A percentile compares a stretch with the other conserved stretches of the same genome.
phyloP scores from a whole-genome alignment of 495 filamentous ascomycete genomes.

The Xylaria grammica region DNA sequence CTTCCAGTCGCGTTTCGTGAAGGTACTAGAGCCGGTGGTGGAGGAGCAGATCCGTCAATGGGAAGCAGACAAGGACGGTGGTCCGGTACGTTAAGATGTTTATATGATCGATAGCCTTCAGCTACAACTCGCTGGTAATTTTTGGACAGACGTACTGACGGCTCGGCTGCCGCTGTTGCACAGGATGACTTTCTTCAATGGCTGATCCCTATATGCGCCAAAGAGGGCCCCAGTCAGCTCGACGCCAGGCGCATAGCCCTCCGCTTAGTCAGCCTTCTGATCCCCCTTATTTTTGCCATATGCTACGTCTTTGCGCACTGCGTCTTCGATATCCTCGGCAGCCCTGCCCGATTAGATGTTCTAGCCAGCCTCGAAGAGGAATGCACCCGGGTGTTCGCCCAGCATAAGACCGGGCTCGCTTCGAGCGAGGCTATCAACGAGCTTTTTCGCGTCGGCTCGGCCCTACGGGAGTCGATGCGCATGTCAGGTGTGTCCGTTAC shows the following conservation, averaged over 20 bases:
- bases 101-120: no score
- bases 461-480: constrained; percentile 27
- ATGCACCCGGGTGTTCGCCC: not conserved
- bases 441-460: constrained; percentile 19
- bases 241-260: not conserved
- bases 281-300: not conserved
- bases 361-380: not conserved
- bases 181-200: not conserved
- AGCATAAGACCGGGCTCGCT: not conserved
- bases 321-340: not conserved
- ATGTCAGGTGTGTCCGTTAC: constrained; percentile 10
- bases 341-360: not conserved
- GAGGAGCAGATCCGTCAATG: not conserved
- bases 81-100: not conserved
- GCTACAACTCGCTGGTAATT: no score
- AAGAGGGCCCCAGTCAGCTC: not conserved
- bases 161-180: no score
- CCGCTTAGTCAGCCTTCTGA: not conserved
- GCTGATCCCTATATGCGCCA: not conserved
- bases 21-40: not conserved
- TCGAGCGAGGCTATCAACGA: constrained; percentile 11
- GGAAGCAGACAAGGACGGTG: not conserved
- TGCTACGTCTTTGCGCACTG: not conserved
- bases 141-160: no score
- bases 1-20: not conserved